A percentile compares a stretch with the other conserved stretches of the same genome.
phyloP scores from a whole-genome alignment of 345 rosid species.

The Laguncularia racemosa region DNA sequence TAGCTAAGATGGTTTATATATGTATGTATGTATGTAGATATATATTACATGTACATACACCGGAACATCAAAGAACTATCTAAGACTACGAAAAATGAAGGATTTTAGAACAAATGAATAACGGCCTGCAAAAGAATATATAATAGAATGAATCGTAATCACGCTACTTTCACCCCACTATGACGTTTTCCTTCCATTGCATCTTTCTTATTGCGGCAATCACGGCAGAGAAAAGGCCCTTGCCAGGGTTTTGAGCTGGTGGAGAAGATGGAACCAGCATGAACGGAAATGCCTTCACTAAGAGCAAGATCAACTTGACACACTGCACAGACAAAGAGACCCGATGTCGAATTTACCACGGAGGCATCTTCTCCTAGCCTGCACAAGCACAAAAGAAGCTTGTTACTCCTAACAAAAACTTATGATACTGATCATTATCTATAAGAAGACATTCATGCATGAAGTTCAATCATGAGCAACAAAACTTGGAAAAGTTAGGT shows the following conservation, averaged over 20 bases:
- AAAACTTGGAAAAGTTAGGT: neutral
- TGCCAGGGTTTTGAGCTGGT: conserved; percentile 76
- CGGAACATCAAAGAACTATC: neutral
- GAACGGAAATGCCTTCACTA: conserved; percentile 74
- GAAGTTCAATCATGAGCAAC: neutral
- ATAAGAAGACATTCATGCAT: too few species aligned
- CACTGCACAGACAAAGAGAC: conserved; percentile 70
- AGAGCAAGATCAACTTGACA: conserved; percentile 81
- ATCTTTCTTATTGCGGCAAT: conserved; percentile 72
- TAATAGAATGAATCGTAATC: conserved; percentile 10
- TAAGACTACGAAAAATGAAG: conserved; percentile 3
- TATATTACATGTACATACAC: conserved; percentile 2
- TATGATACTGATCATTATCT: neutral
- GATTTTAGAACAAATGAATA: conserved; percentile 7
- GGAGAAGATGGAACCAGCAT: conserved; percentile 72
- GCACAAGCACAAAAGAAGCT: conserved; percentile 14
- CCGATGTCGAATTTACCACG: conserved; percentile 33
- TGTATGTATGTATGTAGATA: too few species aligned
- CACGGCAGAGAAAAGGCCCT: conserved; percentile 83
- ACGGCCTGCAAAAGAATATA: neutral
- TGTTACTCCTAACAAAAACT: neutral
- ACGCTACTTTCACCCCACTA: conserved; percentile 60
- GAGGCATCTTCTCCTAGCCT: conserved; percentile 56
- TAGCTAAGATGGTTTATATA: neutral
- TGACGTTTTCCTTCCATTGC: conserved; percentile 97